Evolutionary conservation across 345 rosid genomes (phyloP), one percentile per base, ranked within the genome.

Genomic region (Linum tenue): DNA sequence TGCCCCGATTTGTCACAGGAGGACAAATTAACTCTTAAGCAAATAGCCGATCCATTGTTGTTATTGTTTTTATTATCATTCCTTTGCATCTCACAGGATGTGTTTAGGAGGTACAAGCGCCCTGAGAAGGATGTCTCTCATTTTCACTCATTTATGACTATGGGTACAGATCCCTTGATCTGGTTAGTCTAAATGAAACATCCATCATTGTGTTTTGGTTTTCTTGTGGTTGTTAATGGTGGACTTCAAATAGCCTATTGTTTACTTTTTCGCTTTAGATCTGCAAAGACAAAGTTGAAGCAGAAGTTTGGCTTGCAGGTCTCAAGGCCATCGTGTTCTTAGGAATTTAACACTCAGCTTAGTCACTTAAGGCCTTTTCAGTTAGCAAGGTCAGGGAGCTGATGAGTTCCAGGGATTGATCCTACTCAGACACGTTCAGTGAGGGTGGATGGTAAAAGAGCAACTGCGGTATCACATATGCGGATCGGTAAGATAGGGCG

Each of bases 241-340:
- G 59, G 62, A 69, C 59, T 76, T 41, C 16, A 37, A 11, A 41
- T 40, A 75, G 39, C 40, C 66, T 67, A 51, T 67, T 71, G 40
- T n/a, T 38, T 44, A 2, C 71, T 67, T 40, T 65, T 78, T 22
- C 31, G 31, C 0, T 22, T 22, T 1, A 94, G 97, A 94, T 94
- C 69, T 94, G 97, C 85, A 94, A 94, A 80, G 99, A 94, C 78
- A 85, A 94, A 75, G 85, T 79, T 73, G 97, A 94, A 84, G 82
- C 84, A 37, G 92, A 90, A 82, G 89, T 86, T 64, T 94, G 99
- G 99, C 78, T 94, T 72, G 72, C 84, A 11, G 90, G 86, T 59
- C 91, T 94, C n/a, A 86, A 84, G 76, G 74, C 85, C 59, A 71
- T 94, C 75, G 83, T 82, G 31, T 22, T 22, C 31, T 22, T 22